These are phyloP conservation scores for Fusarium zealandicum DNA, from an alignment of 2,329 filamentous ascomycete genomes.

Conservation along the genomic window DNA sequence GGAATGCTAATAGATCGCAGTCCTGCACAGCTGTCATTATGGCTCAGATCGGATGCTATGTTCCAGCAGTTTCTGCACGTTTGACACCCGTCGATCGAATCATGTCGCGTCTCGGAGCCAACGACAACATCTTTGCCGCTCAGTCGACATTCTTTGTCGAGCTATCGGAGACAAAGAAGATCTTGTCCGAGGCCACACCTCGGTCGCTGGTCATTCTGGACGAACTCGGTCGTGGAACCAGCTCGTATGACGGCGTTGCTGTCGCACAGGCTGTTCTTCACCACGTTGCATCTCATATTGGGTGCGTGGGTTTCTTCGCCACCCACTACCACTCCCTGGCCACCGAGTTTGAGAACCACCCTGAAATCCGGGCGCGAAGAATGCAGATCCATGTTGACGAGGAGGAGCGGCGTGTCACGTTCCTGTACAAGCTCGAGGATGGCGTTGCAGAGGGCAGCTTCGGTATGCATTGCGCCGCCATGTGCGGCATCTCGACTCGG, in stretches of 20 bases:
- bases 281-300: slow-evolving; percentile 90
- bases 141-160: slow-evolving; percentile 99
- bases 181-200: slow-evolving; percentile 90
- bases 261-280: slow-evolving; percentile 98
- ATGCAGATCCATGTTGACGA: slow-evolving; percentile 98
- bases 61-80: slow-evolving; percentile 81
- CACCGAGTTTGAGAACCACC: slow-evolving; percentile 87
- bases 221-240: slow-evolving; percentile 93
- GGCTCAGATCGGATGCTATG: slow-evolving; percentile 93
- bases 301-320: slow-evolving; percentile 94
- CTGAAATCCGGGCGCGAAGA: slow-evolving; percentile 82
- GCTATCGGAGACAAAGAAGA: slow-evolving; percentile 97
- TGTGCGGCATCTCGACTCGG: slow-evolving; percentile 89
- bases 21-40: slow-evolving; percentile 97
- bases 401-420: slow-evolving; percentile 84
- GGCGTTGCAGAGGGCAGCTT: slow-evolving; percentile 97
- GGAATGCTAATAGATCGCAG: slow-evolving; percentile 51
- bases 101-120: slow-evolving; percentile 96
- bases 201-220: slow-evolving; percentile 96
- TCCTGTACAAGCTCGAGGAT: slow-evolving; percentile 91
- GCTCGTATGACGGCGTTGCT: slow-evolving; percentile 93
- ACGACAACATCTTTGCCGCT: slow-evolving; percentile 98
- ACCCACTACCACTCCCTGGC: slow-evolving; percentile 97
- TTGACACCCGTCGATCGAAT: slow-evolving; percentile 95
- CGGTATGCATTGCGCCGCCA: slow-evolving; percentile 98